A percentile compares a stretch with the other conserved stretches of the same genome.
Evolutionary conservation across 2,329 filamentous ascomycete genomes (phyloP).

Genomic region (Coniochaeta ligniaria): DNA sequence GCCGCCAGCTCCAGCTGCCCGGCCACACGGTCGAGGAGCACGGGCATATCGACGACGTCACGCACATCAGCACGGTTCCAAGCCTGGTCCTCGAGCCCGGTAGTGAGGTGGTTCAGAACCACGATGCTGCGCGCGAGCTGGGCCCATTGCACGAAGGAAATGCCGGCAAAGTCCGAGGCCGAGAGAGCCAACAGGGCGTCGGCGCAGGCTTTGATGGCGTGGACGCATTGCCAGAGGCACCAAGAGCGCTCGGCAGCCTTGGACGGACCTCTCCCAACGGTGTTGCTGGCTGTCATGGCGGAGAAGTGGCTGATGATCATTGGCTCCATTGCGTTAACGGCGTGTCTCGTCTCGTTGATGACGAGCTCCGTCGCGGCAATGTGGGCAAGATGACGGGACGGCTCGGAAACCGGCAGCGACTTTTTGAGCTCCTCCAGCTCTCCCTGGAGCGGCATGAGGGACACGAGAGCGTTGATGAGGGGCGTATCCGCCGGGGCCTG

Average conservation of each 20-base stretch:
- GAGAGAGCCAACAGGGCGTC: slow-evolving; percentile 17
- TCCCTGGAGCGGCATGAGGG: slow-evolving; percentile 12
- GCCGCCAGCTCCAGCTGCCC: background rate
- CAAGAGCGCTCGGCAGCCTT: slow-evolving; percentile 17
- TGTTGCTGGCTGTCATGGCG: slow-evolving; percentile 6
- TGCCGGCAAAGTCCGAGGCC: slow-evolving; percentile 15
- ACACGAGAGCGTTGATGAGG: slow-evolving; percentile 18
- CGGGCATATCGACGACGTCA: background rate
- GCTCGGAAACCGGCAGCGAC: slow-evolving; percentile 12
- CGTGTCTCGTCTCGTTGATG: slow-evolving; percentile 15
- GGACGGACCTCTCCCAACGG: slow-evolving; percentile 8
- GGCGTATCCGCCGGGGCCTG: slow-evolving; percentile 16
- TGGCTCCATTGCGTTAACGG: slow-evolving; percentile 6
- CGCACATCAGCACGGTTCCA: background rate
- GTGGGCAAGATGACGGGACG: slow-evolving; percentile 8
- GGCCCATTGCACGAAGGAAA: slow-evolving; percentile 28
- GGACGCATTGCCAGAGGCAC: slow-evolving; percentile 24
- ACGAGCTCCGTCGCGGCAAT: slow-evolving; percentile 6
- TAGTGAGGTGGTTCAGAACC: slow-evolving; percentile 23
- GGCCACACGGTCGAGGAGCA: background rate
- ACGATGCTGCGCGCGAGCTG: slow-evolving; percentile 26
- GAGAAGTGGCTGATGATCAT: slow-evolving; percentile 14
- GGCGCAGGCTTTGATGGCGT: slow-evolving; percentile 24
- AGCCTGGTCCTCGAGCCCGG: background rate
- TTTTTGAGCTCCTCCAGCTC: slow-evolving; percentile 22